phyloP scores from a whole-genome alignment of 257 asterid genomes.

The Leptodermis oblonga region DNA sequence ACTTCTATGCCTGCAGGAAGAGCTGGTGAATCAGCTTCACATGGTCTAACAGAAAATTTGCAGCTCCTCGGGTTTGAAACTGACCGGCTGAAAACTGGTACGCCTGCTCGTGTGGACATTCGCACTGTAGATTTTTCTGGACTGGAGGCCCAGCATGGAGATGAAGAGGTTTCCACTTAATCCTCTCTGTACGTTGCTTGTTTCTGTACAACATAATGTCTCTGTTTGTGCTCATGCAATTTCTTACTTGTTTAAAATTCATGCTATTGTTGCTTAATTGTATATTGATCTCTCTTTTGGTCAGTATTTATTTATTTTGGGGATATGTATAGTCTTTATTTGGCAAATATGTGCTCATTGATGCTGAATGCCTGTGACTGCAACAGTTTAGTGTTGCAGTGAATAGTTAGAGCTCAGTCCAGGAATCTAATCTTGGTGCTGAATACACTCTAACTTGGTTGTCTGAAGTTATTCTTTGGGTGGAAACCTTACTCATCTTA shows the following conservation, averaged over 20 bases:
- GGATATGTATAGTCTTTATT: not conserved
- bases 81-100: conserved; percentile 90
- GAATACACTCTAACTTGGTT: not conserved
- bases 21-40: conserved; percentile 98
- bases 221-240: conserved; percentile 1
- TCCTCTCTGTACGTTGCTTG: conserved; percentile 32
- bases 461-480: not conserved
- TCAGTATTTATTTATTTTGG: not conserved
- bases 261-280: not conserved
- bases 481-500: not conserved
- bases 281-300: not conserved
- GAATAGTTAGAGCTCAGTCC: not conserved
- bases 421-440: not conserved
- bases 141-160: conserved; percentile 92
- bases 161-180: conserved; percentile 81
- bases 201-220: not conserved
- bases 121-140: conserved; percentile 85
- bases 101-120: conserved; percentile 94
- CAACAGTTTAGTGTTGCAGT: not conserved
- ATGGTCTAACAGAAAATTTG: conserved; percentile 83
- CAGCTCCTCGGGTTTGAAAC: conserved; percentile 87
- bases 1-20: conserved; percentile 98
- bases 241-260: not conserved
- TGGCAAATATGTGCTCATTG: not conserved
- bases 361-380: not conserved